These are phyloP conservation scores for Teunomyces funiuensis DNA, from an alignment of 805 yeast species.

Conservation along the genomic window DNA sequence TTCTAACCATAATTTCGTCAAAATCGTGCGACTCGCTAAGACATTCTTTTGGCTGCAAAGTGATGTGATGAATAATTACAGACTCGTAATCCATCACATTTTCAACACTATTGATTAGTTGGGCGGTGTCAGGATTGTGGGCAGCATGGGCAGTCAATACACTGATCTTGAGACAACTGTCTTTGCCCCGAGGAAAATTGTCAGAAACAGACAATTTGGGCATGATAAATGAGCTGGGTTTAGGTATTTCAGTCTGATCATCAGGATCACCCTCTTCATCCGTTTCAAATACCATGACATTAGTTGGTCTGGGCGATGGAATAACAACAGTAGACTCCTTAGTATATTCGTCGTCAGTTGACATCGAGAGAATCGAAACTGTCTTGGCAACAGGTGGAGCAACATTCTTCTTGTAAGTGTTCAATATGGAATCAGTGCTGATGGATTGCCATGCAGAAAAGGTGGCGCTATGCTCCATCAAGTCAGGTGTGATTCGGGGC, in stretches of 20 bases:
- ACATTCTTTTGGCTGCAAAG: conserved; percentile 3
- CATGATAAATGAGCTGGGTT: conserved; percentile 35
- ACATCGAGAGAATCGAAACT: conserved; percentile 25
- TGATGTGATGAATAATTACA: conserved; percentile 18
- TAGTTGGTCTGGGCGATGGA: conserved; percentile 18
- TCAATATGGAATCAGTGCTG: conserved; percentile 19
- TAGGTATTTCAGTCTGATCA: conserved; percentile 12
- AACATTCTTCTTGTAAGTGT: conserved; percentile 12
- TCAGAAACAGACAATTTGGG: conserved; percentile 33
- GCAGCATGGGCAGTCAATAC: conserved; percentile 20
- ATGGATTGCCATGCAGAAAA: conserved; percentile 34
- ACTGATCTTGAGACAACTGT: conserved; percentile 18
- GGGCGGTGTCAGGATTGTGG: conserved; percentile 19
- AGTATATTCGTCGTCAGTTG: conserved; percentile 26
- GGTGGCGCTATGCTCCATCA: conserved; percentile 14
- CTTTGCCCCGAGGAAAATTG: conserved; percentile 4
- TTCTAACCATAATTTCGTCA: conserved; percentile 18
- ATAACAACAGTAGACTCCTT: conserved; percentile 22
- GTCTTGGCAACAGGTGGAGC: conserved; percentile 12
- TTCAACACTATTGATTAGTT: conserved; percentile 18
- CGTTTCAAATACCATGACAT: conserved; percentile 42
- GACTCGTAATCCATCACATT: conserved; percentile 12
- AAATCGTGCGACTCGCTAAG: conserved; percentile 6
- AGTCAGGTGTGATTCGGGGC: conserved; percentile 10
- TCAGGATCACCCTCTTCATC: conserved; percentile 37